Evolutionary conservation across 306 rosid species (phyloP), one percentile per base, ranked within the genome.

Genomic region (Dalbergia cultrata): DNA sequence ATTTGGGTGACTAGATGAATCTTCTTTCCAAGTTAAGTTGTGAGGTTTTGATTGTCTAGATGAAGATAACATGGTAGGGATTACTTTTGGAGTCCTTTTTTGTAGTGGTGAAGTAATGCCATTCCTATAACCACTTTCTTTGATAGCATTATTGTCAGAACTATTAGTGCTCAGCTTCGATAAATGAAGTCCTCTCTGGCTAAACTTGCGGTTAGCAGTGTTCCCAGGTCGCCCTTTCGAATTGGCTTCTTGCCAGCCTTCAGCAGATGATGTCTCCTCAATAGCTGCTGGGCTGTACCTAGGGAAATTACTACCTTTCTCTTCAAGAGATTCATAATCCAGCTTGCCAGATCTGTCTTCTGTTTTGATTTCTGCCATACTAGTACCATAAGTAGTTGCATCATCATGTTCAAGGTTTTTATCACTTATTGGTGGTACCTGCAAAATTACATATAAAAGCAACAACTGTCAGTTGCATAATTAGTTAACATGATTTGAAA

Each of bases 221-320:
- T 86, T 90, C 58, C 87, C 89, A n/a, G 91, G 88, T 26, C 93
- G 72, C 62, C 94, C 97, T 82, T 91, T 95, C 45, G 98, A 71
- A 87, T 44, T 82, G 77, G 99, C 97, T 87, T 93, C 99, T 88
- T 95, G 98, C 99, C 99, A 95, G 50, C 97, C 97, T 78, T 90
- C 97, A 82, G 91, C 96, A 8, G 94, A 90, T 71, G 84, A 85
- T 37, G 89, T 86, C 86, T 88, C 94, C 75, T 84, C 90, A 72
- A 84, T 84, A 49, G 67, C 81, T 80, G 83, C 90, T 56, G 59
- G 77, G 72, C 72, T 75, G 70, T 78, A 41, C 33, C 75, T 64
- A 34, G 81, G 69, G 53, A 77, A 71, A 54, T 73, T 85, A 54
- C 75, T 86, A 54, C 75, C 83, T 60, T 76, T 84, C 75, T 89